phyloP scores from a whole-genome alignment of 2,329 filamentous ascomycete species.

The Cucurbitaria berberidis region DNA sequence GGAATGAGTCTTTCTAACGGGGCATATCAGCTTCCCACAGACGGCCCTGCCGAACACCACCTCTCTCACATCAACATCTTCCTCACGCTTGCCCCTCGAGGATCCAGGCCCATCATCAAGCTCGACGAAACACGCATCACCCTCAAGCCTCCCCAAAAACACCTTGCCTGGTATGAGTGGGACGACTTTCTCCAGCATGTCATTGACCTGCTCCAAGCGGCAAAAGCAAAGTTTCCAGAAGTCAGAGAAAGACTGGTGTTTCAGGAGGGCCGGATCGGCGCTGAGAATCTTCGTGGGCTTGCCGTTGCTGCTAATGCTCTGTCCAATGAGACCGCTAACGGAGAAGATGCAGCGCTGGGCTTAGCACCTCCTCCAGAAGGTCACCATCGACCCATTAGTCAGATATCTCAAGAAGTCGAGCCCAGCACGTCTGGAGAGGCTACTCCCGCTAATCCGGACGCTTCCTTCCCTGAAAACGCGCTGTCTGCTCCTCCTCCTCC shows the following conservation, averaged over 20 bases:
- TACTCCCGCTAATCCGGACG: not conserved
- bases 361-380: not conserved
- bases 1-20: not conserved
- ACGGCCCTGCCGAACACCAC: constrained; percentile 9
- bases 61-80: constrained; percentile 64
- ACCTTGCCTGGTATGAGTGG: constrained; percentile 28
- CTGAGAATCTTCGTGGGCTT: constrained; percentile 37
- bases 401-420: not conserved
- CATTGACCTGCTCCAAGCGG: constrained; percentile 17
- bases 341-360: not conserved
- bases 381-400: not conserved
- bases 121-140: constrained; percentile 31
- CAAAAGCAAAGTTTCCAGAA: constrained; percentile 18
- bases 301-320: constrained; percentile 42
- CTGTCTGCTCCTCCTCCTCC: not conserved
- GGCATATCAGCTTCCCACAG: constrained; percentile 10
- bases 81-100: constrained; percentile 54
- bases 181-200: constrained; percentile 24
- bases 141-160: constrained; percentile 11
- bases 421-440: not conserved
- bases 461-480: not conserved
- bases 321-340: constrained; percentile 17
- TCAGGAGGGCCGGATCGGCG: constrained; percentile 6
- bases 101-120: constrained; percentile 63
- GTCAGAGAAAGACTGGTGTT: not conserved